These are phyloP conservation scores for Colletotrichum sidae DNA, from an alignment of 2,329 filamentous ascomycete species.

Conservation along the genomic window DNA sequence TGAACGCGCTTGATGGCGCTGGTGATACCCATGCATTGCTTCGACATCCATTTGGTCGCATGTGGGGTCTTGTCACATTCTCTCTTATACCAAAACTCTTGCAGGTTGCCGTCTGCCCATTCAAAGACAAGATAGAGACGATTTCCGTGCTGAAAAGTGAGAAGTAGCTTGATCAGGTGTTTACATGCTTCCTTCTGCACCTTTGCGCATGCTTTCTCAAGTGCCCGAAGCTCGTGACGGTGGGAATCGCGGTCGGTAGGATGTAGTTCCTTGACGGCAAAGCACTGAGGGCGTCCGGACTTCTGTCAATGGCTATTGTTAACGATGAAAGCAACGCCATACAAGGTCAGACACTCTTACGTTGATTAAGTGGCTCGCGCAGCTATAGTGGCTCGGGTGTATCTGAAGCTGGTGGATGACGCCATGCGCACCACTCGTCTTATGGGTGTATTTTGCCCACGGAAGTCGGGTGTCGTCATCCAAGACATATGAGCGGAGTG, in stretches of 20 bases:
- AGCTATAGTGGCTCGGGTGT: constrained; percentile 11
- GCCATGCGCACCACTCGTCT: constrained; percentile 7
- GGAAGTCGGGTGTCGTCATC: constrained; percentile 14
- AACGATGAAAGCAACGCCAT: not conserved
- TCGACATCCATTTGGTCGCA: constrained; percentile 8
- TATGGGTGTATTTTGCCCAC: not conserved
- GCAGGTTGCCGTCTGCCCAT: constrained; percentile 38
- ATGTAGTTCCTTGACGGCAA: constrained; percentile 29
- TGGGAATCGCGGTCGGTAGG: constrained; percentile 5
- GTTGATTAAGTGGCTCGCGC: not conserved
- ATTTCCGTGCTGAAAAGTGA: constrained; percentile 28
- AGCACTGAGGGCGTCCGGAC: not conserved
- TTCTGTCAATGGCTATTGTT: not conserved
- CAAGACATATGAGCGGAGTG: constrained; percentile 1
- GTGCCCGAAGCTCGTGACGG: constrained; percentile 14
- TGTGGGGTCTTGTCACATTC: not conserved
- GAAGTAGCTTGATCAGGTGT: constrained; percentile 34
- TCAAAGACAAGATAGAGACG: constrained; percentile 35
- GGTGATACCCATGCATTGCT: constrained; percentile 24
- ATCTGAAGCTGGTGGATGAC: constrained; percentile 7
- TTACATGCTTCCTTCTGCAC: constrained; percentile 8
- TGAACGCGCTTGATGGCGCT: constrained; percentile 24
- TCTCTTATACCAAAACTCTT: constrained; percentile 22
- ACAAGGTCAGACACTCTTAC: not conserved
- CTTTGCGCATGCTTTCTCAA: constrained; percentile 4